phyloP scores from a whole-genome alignment of 306 rosid genomes.

The Inga oerstediana region DNA sequence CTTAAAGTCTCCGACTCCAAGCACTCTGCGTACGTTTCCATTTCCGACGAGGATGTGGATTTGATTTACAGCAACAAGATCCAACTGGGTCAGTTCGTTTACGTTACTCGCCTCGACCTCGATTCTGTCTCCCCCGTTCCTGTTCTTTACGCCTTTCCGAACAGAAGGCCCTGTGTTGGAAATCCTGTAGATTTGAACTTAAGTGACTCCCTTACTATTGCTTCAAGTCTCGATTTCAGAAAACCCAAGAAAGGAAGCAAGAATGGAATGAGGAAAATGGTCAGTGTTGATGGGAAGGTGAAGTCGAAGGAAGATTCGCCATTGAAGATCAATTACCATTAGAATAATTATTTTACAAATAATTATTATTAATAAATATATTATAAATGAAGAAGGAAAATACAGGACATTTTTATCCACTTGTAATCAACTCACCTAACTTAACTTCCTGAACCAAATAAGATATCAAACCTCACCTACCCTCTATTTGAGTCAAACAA shows the following conservation, averaged over 20 bases:
- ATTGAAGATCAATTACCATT: constrained; percentile 2
- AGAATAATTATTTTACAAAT: too few relatives aligned
- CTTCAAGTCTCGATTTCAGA: constrained; percentile 16
- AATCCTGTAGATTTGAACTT: constrained; percentile 63
- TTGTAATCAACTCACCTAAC: too few relatives aligned
- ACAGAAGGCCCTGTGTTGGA: constrained; percentile 58
- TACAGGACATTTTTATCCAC: too few relatives aligned
- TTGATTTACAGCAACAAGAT: constrained; percentile 57
- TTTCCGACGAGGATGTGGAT: constrained; percentile 55
- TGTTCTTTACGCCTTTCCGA: constrained; percentile 46
- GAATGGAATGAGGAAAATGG: constrained; percentile 14
- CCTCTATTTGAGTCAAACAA: too few relatives aligned
- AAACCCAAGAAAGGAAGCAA: constrained; percentile 28
- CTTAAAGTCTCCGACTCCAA: constrained; percentile 73
- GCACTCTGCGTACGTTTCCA: constrained; percentile 61
- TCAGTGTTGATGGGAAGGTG: neutral
- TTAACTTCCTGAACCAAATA: too few relatives aligned
- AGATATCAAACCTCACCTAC: too few relatives aligned
- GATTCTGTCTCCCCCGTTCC: constrained; percentile 55
- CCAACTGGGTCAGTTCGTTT: constrained; percentile 75
- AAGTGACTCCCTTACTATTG: constrained; percentile 38
- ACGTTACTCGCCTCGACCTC: constrained; percentile 60
- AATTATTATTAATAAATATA: too few relatives aligned
- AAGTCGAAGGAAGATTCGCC: constrained; percentile 1
- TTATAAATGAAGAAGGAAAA: too few relatives aligned